phyloP scores from a whole-genome alignment of 177 flowering plant species.

The Vitis hybrid region DNA sequence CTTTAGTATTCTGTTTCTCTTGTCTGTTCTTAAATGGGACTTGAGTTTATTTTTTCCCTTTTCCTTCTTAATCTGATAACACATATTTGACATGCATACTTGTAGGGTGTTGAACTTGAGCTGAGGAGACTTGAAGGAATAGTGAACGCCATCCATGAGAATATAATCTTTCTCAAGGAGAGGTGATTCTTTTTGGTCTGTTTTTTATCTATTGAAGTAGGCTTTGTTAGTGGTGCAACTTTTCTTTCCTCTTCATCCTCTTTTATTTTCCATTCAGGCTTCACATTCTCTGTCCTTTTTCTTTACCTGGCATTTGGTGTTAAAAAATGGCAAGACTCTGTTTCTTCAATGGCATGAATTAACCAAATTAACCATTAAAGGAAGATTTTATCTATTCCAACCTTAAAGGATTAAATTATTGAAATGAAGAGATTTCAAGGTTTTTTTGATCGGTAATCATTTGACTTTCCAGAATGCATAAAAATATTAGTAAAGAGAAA shows the following conservation, averaged over 20 bases:
- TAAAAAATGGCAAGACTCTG: no score
- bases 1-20: neutral
- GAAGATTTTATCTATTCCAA: no score
- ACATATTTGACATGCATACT: neutral
- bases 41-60: neutral
- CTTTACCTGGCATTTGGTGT: no score
- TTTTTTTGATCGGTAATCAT: no score
- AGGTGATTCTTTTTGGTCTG: slow-evolving; percentile 29
- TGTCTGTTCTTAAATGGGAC: neutral
- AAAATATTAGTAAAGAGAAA: no score
- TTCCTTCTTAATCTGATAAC: neutral
- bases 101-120: slow-evolving; percentile 68
- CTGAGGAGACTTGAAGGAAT: slow-evolving; percentile 55
- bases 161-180: slow-evolving; percentile 43
- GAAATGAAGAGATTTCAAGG: no score
- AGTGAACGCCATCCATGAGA: slow-evolving; percentile 61
- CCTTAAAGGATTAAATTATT: no score
- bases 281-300: neutral
- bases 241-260: neutral
- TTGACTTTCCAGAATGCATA: no score
- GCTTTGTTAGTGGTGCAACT: neutral
- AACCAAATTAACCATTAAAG: no score
- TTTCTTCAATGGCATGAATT: no score
- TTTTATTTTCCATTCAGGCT: neutral
- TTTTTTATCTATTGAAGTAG: neutral